Evolutionary conservation across 169 alveolate species (phyloP).

Genomic region (Plasmodium vivax): DNA sequence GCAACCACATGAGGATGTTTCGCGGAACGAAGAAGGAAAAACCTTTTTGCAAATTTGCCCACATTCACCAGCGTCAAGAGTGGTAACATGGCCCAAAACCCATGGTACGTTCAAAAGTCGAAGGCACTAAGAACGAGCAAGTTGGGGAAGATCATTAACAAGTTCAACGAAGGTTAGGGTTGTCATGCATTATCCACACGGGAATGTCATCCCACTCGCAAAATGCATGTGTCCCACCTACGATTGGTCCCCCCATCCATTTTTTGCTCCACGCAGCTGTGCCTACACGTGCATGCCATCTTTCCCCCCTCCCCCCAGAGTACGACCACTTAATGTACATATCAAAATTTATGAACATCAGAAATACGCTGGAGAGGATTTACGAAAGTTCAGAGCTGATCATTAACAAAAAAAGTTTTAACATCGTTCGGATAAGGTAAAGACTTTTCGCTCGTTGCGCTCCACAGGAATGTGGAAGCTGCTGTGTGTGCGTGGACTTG

Average conservation of each 20-base stretch:
- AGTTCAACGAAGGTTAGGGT: constrained; percentile 31
- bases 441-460: not conserved
- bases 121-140: constrained; percentile 48
- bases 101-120: constrained; percentile 51
- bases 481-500: not conserved
- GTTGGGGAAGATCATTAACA: constrained; percentile 48
- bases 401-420: constrained; percentile 44
- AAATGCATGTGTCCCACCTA: not conserved
- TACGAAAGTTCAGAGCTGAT: constrained; percentile 17
- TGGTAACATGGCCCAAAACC: constrained; percentile 67
- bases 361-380: not conserved
- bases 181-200: not conserved
- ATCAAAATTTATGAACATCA: constrained; percentile 27
- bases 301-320: constrained; percentile 1
- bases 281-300: not conserved
- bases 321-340: constrained; percentile 47
- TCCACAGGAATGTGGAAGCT: not conserved
- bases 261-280: not conserved
- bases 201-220: not conserved
- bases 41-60: not conserved
- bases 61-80: not conserved
- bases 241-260: not conserved
- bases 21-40: constrained; percentile 2
- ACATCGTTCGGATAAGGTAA: constrained; percentile 40
- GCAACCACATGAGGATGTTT: not conserved